Conservation (phyloP, 1,284 basidiomycete species). For the Moesziomyces globuligerus region DNA sequence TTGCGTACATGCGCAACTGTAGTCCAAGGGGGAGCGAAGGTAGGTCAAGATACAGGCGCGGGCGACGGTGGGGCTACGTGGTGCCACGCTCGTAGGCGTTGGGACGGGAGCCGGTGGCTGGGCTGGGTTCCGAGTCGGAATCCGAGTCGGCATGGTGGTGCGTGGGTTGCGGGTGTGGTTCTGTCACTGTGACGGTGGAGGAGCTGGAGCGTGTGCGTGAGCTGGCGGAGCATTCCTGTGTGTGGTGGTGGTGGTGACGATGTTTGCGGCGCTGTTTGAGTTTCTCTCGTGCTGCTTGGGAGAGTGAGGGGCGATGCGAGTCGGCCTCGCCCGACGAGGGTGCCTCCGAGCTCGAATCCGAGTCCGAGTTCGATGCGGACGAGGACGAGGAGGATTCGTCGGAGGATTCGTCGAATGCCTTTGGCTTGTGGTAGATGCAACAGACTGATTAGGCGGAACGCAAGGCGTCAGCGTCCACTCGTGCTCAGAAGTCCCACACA, state of each 20-base stretch:
- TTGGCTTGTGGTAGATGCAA: slow-evolving; percentile 65
- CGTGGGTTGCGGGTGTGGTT: not conserved
- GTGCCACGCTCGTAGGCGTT: slow-evolving; percentile 42
- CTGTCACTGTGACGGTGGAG: not conserved
- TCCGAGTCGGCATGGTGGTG: not conserved
- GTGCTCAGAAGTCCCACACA: not conserved
- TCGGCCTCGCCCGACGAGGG: not conserved
- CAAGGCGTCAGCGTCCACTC: no score
- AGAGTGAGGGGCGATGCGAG: slow-evolving; percentile 3
- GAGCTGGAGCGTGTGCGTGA: not conserved
- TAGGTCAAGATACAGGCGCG: not conserved
- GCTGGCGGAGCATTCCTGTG: not conserved
- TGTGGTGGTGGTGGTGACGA: not conserved
- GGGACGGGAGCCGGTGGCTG: slow-evolving; percentile 4
- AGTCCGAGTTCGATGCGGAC: not conserved
- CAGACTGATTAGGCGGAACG: slow-evolving; percentile 53
- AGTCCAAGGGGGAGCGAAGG: no score
- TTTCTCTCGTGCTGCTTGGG: slow-evolving; percentile 6
- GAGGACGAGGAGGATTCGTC: slow-evolving; percentile 31
- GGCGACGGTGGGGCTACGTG: slow-evolving; percentile 1
- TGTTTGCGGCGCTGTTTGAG: slow-evolving; percentile 7
- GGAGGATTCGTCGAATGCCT: slow-evolving; percentile 60
- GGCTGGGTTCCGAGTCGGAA: not conserved
- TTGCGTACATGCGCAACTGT: no score
- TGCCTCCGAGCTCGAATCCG: not conserved